Conservation (phyloP, 768 basidiomycete genomes). For the Hemileccinum impolitum region DNA sequence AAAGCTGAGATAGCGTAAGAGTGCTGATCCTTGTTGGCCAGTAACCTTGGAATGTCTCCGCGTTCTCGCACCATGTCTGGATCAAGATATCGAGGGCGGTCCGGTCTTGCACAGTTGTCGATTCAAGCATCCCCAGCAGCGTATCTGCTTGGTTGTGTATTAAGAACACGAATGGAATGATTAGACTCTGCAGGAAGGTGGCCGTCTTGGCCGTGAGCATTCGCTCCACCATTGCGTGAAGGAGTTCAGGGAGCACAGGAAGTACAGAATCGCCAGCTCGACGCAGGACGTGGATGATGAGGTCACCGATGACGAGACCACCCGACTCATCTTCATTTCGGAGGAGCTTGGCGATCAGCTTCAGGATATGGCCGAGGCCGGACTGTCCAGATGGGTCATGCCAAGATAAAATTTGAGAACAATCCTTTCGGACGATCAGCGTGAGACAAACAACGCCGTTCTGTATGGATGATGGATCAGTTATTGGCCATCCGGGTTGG, state of each 20-base stretch:
- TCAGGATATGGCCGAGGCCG: constrained; percentile 74
- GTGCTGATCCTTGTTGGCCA: constrained; percentile 89
- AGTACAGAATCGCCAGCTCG: constrained; percentile 76
- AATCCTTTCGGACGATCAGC: constrained; percentile 82
- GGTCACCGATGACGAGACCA: constrained; percentile 89
- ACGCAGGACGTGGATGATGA: constrained; percentile 90
- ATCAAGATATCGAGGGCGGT: constrained; percentile 85
- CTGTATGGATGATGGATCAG: constrained; percentile 36
- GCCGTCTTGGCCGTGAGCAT: constrained; percentile 87
- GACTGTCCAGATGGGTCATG: constrained; percentile 58
- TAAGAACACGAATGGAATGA: constrained; percentile 92
- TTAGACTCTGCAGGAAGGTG: constrained; percentile 87
- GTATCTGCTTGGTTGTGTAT: constrained; percentile 83
- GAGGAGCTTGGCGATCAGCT: constrained; percentile 74
- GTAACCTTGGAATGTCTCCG: constrained; percentile 90
- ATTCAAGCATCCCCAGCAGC: constrained; percentile 74
- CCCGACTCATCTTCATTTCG: constrained; percentile 85
- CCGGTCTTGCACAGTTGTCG: constrained; percentile 54
- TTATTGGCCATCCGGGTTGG: not conserved
- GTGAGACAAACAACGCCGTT: constrained; percentile 83
- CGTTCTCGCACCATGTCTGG: constrained; percentile 92
- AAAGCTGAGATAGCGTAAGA: constrained; percentile 75
- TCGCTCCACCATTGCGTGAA: constrained; percentile 78
- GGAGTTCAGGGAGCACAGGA: constrained; percentile 81
- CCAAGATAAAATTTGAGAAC: constrained; percentile 78